Evolutionary conservation across 331 rosid species (phyloP).

Genomic region (Ulmus americana): DNA sequence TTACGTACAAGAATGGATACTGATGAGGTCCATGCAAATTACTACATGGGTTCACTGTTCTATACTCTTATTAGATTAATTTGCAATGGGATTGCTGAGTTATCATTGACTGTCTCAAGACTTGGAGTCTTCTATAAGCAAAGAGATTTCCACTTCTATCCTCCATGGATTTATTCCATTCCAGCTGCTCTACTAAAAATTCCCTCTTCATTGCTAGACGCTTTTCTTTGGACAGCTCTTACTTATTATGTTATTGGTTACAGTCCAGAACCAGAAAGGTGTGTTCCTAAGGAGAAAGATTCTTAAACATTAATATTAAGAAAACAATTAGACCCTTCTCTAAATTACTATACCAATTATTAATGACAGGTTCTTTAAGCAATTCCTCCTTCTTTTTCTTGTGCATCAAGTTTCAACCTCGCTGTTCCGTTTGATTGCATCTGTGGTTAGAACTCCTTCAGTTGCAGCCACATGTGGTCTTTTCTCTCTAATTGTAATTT

Average conservation of each 20-base stretch:
- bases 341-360: neutral
- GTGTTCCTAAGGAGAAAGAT: too few relatives aligned
- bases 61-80: slow-evolving; percentile 31
- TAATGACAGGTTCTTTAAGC: slow-evolving; percentile 26
- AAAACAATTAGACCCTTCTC: neutral
- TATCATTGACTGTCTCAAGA: slow-evolving; percentile 34
- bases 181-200: slow-evolving; percentile 25
- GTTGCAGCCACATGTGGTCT: slow-evolving; percentile 15
- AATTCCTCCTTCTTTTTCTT: slow-evolving; percentile 24
- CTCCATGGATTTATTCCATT: slow-evolving; percentile 48
- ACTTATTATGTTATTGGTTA: slow-evolving; percentile 50
- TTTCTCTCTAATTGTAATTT: slow-evolving; percentile 3
- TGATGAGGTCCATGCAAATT: slow-evolving; percentile 37
- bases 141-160: slow-evolving; percentile 49
- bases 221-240: slow-evolving; percentile 41
- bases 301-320: neutral
- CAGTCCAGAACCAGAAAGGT: slow-evolving; percentile 33
- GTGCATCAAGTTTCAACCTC: slow-evolving; percentile 26
- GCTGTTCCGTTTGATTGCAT: slow-evolving; percentile 21
- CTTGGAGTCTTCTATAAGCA: slow-evolving; percentile 57
- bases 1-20: slow-evolving; percentile 36
- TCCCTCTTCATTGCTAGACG: slow-evolving; percentile 28
- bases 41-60: slow-evolving; percentile 43
- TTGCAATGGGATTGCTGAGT: slow-evolving; percentile 42
- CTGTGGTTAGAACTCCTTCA: slow-evolving; percentile 19